Base-by-base conservation (phyloP, 345 rosid genomes). In the Syzygium grande region DNA sequence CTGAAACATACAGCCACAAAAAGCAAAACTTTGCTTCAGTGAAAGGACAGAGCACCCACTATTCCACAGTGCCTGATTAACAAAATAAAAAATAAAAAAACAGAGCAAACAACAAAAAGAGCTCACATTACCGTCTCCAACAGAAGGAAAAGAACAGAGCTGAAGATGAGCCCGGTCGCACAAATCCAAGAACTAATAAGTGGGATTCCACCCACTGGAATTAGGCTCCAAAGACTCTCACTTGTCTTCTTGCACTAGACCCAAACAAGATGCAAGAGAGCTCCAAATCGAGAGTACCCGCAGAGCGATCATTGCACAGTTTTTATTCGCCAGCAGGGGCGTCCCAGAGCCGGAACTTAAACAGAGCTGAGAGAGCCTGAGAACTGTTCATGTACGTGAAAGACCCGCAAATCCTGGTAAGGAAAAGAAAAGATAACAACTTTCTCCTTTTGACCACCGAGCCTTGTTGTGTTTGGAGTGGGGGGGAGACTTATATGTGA, bases 361-460 rank as follows among this genome's bases (percentile, higher is more conserved):
- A 86, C 87, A 90, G 91, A 86, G 90, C 87, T 85, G 85, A 89
- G 90, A 92, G 89, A 92, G 73, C 51, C 86, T 84, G 68, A 43
- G 29, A 2, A 51, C 59, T 63, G 43, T 63, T 58, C 65, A 52
- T 88, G 89, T 90, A 88, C 80, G 38, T 34, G 46, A 22, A 86
- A 56, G 86, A 80, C 53, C 84, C 83, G 86, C 86, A 79, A 86
- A 90, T 65, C 86, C 84, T 84, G 88, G 89, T 41, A 86, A 89
- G 88, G 88, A 94, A 93, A 92, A 88, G 86, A 84, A 41, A 87
- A 73, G 88, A 41, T 6, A 30, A 29, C 52, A 52, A 46, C 88
- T 87, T 29, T 22, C 78, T 61, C 52, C 89, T 92, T 93, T 92
- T 90, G 93, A 86, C 93, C 90, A 88, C 89, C 83, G 87, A 91